phyloP scores from a whole-genome alignment of 78 protist species.

The Pigoraptor vietnamica region DNA sequence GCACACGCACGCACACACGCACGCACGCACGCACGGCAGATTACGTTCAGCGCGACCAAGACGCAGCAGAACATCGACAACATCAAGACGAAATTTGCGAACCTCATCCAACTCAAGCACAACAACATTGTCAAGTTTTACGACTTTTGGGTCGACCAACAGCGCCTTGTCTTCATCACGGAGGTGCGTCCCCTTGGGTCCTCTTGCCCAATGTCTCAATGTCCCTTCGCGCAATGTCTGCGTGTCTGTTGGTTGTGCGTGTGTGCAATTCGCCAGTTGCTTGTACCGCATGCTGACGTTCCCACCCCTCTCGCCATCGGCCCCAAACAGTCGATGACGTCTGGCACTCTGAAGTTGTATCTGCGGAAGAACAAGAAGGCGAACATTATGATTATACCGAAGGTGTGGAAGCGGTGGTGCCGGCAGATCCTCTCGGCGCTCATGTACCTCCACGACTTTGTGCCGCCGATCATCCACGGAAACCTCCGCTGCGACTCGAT shows the following conservation, averaged over 20 bases:
- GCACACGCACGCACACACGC: background rate
- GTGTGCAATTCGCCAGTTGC: background rate
- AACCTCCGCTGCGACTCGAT: conserved; percentile 86
- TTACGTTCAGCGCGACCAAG: background rate
- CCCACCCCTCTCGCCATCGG: background rate
- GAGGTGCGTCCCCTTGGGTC: background rate
- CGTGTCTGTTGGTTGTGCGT: background rate
- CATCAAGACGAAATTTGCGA: background rate
- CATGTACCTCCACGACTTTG: conserved; percentile 48
- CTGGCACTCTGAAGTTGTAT: background rate
- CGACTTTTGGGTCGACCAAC: conserved; percentile 1
- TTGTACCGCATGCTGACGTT: background rate
- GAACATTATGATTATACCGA: background rate
- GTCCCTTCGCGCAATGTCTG: too few relatives aligned
- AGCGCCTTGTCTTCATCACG: background rate
- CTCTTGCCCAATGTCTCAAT: background rate
- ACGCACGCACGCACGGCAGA: background rate
- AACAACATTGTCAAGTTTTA: background rate
- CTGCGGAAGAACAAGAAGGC: conserved; percentile 1
- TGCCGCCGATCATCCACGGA: conserved; percentile 74
- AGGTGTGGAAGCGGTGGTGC: conserved; percentile 47
- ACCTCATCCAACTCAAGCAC: background rate
- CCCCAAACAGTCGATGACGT: background rate
- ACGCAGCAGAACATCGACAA: background rate
- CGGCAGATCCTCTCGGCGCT: conserved; percentile 75